Base-by-base conservation (phyloP, 306 rosid genomes). In the Calophaca sinica region DNA sequence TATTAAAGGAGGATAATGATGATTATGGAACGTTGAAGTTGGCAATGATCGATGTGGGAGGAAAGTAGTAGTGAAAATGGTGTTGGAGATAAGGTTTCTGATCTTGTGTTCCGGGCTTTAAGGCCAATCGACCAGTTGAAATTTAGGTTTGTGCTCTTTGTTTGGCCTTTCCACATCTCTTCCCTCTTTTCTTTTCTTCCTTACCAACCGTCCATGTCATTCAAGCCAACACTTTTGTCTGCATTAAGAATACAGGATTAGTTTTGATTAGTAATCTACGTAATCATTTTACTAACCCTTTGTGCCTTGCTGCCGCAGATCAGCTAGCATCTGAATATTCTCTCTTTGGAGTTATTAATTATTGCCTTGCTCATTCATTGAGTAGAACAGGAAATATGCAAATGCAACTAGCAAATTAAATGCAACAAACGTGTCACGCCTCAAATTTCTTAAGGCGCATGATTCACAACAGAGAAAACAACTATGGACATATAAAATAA, bases 81-180 rank as follows among this genome's bases (percentile, higher is more conserved):
- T 83, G 88, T 73, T 87, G 83, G 86, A 84, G 97, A 91, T 91
- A 88, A 89, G 91, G 93, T 86, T 81, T 87, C 49, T 81, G 88
- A 82, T 75, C n/a, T n/a, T 20, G 81, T 84, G 85, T 89, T 85
- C 87, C 91, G 86, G 86, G 84, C 82, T 81, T 80, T 80, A 85
- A 70, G 90, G 89, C 82, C 58, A 83, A 60, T 83, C 87, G 86
- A 87, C 89, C 91, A 87, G 49, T 85, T 66, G 62, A 73, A 72
- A 68, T 79, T 79, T 71, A 7, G 77, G 57, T 62, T 77, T 82
- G 85, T 85, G 92, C 89, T 85, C 77, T 41, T 62, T 84, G 86
- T 87, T 85, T 84, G 91, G 80, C 85, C 80, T 88, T 88, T 79
- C 82, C 77, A 74, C 77, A 35, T 63, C 74, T 14, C 35, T 33